Evolutionary conservation across 208 protist species (phyloP).

Genomic region (Leishmania martiniquensis): DNA sequence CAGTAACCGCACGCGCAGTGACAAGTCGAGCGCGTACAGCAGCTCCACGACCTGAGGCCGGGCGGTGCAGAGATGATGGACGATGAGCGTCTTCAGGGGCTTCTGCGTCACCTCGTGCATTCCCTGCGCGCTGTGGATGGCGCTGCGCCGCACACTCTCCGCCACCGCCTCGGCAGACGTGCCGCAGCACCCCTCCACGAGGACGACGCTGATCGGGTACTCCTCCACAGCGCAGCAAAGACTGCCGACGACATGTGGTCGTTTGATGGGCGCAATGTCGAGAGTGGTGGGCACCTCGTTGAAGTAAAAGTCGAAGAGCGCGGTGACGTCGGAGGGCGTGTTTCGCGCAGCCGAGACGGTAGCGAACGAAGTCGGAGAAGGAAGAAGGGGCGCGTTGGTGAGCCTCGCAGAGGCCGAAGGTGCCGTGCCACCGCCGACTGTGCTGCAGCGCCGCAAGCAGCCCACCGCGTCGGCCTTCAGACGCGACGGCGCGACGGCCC

Average conservation of each 20-base stretch:
- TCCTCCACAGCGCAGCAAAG: slow-evolving; percentile 23
- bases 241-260: slow-evolving; percentile 25
- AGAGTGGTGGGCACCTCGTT: slow-evolving; percentile 24
- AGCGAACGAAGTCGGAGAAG: not conserved
- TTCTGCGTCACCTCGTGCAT: not conserved
- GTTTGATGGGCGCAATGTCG: slow-evolving; percentile 27
- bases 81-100: slow-evolving; percentile 12
- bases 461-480: not conserved
- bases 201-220: slow-evolving; percentile 13
- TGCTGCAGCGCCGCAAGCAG: not conserved
- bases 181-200: slow-evolving; percentile 27
- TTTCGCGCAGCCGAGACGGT: not conserved
- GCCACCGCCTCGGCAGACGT: slow-evolving; percentile 17
- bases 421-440: not conserved
- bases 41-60: slow-evolving; percentile 2
- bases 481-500: not conserved
- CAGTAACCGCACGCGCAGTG: slow-evolving; percentile 19
- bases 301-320: slow-evolving; percentile 10
- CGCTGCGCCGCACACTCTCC: slow-evolving; percentile 10
- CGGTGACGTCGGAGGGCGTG: not conserved
- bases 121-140: slow-evolving; percentile 1
- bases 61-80: slow-evolving; percentile 15
- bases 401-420: not conserved
- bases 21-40: slow-evolving; percentile 19
- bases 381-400: not conserved